phyloP scores from a whole-genome alignment of 2,329 filamentous ascomycete genomes.

The Penicillium sp. region DNA sequence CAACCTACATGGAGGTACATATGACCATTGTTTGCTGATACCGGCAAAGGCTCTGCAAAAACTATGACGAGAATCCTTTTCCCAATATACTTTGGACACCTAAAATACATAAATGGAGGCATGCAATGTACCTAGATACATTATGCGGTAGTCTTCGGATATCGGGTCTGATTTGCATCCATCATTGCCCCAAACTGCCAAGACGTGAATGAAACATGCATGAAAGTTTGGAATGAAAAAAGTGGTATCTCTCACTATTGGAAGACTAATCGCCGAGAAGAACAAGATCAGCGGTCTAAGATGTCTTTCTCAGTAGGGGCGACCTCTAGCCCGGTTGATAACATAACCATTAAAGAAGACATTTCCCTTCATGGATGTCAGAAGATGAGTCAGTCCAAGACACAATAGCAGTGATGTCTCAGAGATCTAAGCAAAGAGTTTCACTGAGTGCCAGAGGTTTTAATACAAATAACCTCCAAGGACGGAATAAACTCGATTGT shows the following conservation, averaged over 20 bases:
- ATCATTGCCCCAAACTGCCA: background rate
- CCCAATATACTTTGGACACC: no score
- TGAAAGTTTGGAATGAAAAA: background rate
- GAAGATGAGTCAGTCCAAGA: constrained; percentile 10
- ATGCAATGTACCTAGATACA: background rate
- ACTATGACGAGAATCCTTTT: no score
- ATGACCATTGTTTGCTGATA: no score
- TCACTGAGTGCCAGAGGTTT: background rate
- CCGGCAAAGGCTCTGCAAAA: no score
- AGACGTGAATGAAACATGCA: background rate
- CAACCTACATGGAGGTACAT: no score
- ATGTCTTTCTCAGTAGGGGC: background rate
- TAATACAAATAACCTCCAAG: background rate
- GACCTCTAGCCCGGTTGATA: constrained; percentile 3
- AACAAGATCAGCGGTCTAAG: constrained; percentile 1
- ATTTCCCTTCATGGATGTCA: constrained; percentile 1
- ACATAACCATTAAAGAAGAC: constrained; percentile 2
- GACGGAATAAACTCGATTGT: background rate
- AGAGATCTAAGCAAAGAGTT: background rate
- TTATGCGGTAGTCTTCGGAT: background rate
- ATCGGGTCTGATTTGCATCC: background rate
- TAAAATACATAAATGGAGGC: background rate
- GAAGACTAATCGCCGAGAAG: background rate
- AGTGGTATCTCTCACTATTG: constrained; percentile 2
- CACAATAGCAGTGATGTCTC: constrained; percentile 1